These are phyloP conservation scores for Closterium sp. DNA, from an alignment of 139 green algal species.

Conservation along the genomic window DNA sequence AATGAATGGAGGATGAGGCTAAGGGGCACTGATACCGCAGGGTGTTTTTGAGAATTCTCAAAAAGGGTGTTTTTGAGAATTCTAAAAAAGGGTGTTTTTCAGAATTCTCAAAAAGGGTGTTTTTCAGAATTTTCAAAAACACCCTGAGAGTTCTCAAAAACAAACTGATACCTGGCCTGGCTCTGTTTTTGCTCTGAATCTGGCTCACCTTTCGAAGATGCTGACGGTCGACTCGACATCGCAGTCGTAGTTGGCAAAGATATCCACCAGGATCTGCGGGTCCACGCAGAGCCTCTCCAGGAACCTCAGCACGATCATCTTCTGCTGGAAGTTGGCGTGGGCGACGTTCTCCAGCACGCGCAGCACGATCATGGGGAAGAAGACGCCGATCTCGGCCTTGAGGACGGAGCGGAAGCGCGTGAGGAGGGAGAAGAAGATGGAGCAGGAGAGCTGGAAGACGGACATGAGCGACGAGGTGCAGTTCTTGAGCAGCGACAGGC, in stretches of 20 bases:
- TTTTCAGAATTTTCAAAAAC: no score
- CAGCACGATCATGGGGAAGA: constrained; percentile 97
- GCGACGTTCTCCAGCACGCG: constrained; percentile 71
- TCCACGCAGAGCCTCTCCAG: constrained; percentile 71
- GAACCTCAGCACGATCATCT: constrained; percentile 65
- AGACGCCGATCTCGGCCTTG: constrained; percentile 89
- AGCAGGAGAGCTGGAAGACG: constrained; percentile 66
- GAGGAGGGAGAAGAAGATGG: constrained; percentile 91
- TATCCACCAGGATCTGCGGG: constrained; percentile 89
- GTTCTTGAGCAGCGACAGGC: constrained; percentile 94
- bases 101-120: no score
- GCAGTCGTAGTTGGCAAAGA: constrained; percentile 98
- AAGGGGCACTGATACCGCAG: no score
- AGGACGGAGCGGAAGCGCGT: constrained; percentile 74
- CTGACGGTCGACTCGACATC: constrained; percentile 79
- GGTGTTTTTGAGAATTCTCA: no score
- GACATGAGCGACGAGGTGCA: constrained; percentile 61
- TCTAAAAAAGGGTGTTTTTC: no score
- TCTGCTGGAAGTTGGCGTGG: constrained; percentile 51
- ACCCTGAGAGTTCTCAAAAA: no score
- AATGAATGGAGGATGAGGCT: neutral
- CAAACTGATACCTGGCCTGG: no score
- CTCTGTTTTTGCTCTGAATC: neutral
- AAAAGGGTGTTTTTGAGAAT: no score
- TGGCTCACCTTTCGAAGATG: constrained; percentile 86